A percentile compares a stretch with the other conserved stretches of the same genome.
phyloP scores from a whole-genome alignment of 208 protist species.

The Acanthamoeba healyi region DNA sequence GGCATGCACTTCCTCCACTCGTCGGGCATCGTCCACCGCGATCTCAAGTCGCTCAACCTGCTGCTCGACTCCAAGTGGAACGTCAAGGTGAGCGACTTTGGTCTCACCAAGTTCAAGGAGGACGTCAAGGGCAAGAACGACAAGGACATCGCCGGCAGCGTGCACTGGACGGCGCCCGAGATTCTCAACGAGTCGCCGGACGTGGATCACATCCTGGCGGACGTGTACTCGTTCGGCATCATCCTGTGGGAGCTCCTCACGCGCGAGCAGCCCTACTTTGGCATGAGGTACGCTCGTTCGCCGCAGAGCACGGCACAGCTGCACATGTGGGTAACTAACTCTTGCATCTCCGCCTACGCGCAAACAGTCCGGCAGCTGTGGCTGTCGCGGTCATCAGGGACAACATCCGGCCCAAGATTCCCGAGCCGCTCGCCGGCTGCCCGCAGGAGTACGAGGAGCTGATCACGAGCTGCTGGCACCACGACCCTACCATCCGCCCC shows the following conservation, averaged over 20 bases:
- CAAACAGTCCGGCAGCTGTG: not conserved
- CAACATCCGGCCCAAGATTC: not conserved
- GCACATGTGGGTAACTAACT: no score
- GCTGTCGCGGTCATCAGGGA: slow-evolving; percentile 40
- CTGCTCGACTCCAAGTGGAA: slow-evolving; percentile 73
- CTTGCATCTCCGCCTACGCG: no score
- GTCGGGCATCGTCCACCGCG: slow-evolving; percentile 62
- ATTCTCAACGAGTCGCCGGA: slow-evolving; percentile 41
- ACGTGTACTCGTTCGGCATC: slow-evolving; percentile 68
- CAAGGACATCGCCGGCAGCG: not conserved
- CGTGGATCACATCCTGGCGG: slow-evolving; percentile 54
- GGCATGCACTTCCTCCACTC: slow-evolving; percentile 75
- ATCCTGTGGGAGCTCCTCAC: slow-evolving; percentile 70
- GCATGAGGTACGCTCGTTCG: not conserved
- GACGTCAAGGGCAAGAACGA: not conserved
- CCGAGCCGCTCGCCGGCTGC: not conserved
- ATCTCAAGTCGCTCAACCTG: slow-evolving; percentile 69
- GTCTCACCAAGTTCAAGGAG: slow-evolving; percentile 69
- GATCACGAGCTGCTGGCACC: slow-evolving; percentile 43
- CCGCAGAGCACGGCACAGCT: no score
- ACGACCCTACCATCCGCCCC: slow-evolving; percentile 18
- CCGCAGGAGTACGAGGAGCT: slow-evolving; percentile 22
- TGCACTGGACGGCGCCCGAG: slow-evolving; percentile 65
- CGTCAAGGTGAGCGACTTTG: slow-evolving; percentile 61
- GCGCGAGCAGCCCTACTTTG: slow-evolving; percentile 44